phyloP scores from a whole-genome alignment of 345 rosid species.

The Pelargonium nanum region DNA sequence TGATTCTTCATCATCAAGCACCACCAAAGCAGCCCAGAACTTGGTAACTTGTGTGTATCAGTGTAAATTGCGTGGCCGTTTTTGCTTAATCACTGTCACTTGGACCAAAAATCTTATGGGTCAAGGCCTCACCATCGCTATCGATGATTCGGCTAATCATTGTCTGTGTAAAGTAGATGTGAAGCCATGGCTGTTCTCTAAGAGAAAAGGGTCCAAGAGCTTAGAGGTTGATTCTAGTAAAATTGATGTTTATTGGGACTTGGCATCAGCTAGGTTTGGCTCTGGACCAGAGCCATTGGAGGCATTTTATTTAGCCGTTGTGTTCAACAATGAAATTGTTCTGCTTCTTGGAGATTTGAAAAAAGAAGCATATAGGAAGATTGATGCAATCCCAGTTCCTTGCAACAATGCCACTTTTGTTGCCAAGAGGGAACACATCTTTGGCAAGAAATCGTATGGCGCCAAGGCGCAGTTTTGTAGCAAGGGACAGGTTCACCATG shows the following conservation, averaged over 20 bases:
- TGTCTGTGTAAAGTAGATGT: constrained; percentile 73
- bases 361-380: constrained; percentile 68
- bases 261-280: constrained; percentile 67
- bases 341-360: constrained; percentile 77
- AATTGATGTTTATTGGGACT: constrained; percentile 62
- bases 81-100: constrained; percentile 57
- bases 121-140: constrained; percentile 58
- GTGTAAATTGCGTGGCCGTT: constrained; percentile 44
- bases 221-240: constrained; percentile 42
- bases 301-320: constrained; percentile 59
- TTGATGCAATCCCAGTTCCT: constrained; percentile 26
- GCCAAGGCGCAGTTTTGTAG: constrained; percentile 64
- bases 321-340: constrained; percentile 48
- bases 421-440: constrained; percentile 67
- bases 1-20: constrained; percentile 57
- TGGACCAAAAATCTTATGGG: constrained; percentile 90
- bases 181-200: constrained; percentile 84
- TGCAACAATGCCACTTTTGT: constrained; percentile 39
- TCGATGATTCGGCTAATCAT: constrained; percentile 54
- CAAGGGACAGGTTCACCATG: constrained; percentile 58
- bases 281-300: constrained; percentile 71
- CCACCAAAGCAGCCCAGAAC: constrained; percentile 60
- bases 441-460: constrained; percentile 67
- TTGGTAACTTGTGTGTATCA: constrained; percentile 69
- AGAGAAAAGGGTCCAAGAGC: constrained; percentile 63